Base-by-base conservation (phyloP, 805 yeast species). In the Monosporozyma solicola region DNA sequence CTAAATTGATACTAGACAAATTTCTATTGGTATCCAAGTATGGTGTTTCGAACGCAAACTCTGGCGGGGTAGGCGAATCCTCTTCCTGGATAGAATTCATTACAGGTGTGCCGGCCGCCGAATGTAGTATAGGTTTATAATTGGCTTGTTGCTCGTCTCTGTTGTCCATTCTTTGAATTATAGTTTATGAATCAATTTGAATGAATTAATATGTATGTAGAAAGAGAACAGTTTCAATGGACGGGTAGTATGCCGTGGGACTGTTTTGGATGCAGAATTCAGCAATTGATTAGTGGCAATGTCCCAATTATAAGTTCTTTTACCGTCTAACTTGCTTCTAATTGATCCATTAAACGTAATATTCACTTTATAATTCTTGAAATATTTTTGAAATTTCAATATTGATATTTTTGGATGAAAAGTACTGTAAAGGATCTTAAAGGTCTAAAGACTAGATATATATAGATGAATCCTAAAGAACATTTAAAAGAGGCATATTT, bases 71-170 rank as follows among this genome's bases (percentile, higher is more conserved):
- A 2, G 65, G 61, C 3, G 58, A 55, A 16, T 64, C 67, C 48
- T 64, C 68, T 46, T 64, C 68, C 45, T 56, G 50, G 35, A 64
- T 64, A 6, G 66, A 48, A 27, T 62, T 64, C 68, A 64, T 64
- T 5, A 56, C 47, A 7, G 66, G 67, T 7, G 68, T 58, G 3
- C 58, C 31, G 3, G 47, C 8, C 4, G 51, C 20, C 4, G 54
- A 53, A 22, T 47, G 53, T 2, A 39, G 25, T 27, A 50, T 33
- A 20, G 31, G 41, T 24, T 16, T 44, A 47, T 25, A 50, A 44
- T 43, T 52, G 47, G 35, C 47, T 45, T 22, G 37, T 53, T 15
- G 43, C 35, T 48, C 53, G 16, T 33, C 25, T n/a, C 11, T n/a
- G 7, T 49, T 47, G 16, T 51, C 53, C 52, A 51, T 54, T 16